Percentiles rank a stretch among this genome's conserved stretches.
These are phyloP conservation scores for Botryotinia globosa DNA, from an alignment of 2,329 filamentous ascomycete species.

Conservation along the genomic window DNA sequence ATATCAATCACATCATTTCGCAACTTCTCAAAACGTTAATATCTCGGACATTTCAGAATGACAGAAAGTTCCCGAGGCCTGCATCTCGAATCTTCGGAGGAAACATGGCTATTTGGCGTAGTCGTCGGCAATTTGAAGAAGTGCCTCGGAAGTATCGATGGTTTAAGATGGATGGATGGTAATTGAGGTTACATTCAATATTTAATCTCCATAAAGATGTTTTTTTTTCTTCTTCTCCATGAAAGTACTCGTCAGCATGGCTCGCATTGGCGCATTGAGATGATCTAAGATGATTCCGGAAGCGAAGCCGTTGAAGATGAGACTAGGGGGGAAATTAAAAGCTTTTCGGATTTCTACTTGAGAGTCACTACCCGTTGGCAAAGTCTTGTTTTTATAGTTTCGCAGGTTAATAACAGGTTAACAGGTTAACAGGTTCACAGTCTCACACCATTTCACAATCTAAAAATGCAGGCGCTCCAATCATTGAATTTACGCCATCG, in stretches of 20 bases:
- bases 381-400: neutral
- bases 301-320: slow-evolving; percentile 13
- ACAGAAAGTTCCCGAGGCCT: neutral
- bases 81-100: neutral
- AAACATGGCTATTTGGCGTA: neutral
- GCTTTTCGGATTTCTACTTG: slow-evolving; percentile 8
- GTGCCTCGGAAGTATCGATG: neutral
- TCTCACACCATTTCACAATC: neutral
- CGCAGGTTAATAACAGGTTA: neutral
- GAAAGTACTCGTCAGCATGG: neutral
- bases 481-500: neutral
- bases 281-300: slow-evolving; percentile 11
- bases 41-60: neutral
- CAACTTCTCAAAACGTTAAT: neutral
- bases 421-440: neutral
- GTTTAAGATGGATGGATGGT: neutral
- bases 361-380: slow-evolving; percentile 8
- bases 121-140: slow-evolving; percentile 6
- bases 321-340: neutral
- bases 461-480: slow-evolving; percentile 14
- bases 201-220: neutral
- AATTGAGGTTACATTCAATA: neutral
- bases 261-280: neutral
- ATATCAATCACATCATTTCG: neutral
- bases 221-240: neutral